A percentile compares a stretch with the other conserved stretches of the same genome.
Conservation (phyloP, 305 asterid species). For the Fraxinus ornus region DNA sequence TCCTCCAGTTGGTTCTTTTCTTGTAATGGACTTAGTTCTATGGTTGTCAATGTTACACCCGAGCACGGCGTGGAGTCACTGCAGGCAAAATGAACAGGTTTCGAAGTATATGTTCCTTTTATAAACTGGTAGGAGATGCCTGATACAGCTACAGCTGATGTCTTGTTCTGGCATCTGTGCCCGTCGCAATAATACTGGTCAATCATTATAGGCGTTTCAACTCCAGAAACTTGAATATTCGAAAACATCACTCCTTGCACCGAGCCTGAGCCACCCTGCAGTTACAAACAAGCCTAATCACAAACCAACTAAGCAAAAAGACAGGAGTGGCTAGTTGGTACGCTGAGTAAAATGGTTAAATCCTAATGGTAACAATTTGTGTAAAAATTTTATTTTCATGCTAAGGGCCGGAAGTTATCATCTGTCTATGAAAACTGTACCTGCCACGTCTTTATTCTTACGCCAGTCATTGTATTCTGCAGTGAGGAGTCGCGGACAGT, state of each 20-base stretch:
- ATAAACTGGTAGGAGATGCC: slow-evolving; percentile 34
- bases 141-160: slow-evolving; percentile 41
- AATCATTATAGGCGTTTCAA: slow-evolving; percentile 36
- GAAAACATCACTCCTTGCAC: slow-evolving; percentile 43
- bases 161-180: slow-evolving; percentile 31
- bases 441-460: slow-evolving; percentile 59
- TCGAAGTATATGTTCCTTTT: slow-evolving; percentile 37
- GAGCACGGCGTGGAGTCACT: slow-evolving; percentile 41
- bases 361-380: neutral
- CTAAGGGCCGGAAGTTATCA: neutral
- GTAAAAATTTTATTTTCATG: neutral
- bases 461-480: slow-evolving; percentile 34
- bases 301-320: neutral
- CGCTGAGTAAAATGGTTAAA: neutral
- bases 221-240: slow-evolving; percentile 40
- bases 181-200: slow-evolving; percentile 48
- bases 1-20: neutral
- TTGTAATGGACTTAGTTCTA: slow-evolving; percentile 22
- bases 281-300: neutral
- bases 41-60: slow-evolving; percentile 30
- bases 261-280: slow-evolving; percentile 49
- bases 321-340: neutral
- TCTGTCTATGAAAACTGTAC: slow-evolving; percentile 11
- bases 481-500: slow-evolving; percentile 40
- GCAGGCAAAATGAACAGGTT: slow-evolving; percentile 39